phyloP scores from a whole-genome alignment of 2,329 filamentous ascomycete genomes.

The Nothophoma quercina region DNA sequence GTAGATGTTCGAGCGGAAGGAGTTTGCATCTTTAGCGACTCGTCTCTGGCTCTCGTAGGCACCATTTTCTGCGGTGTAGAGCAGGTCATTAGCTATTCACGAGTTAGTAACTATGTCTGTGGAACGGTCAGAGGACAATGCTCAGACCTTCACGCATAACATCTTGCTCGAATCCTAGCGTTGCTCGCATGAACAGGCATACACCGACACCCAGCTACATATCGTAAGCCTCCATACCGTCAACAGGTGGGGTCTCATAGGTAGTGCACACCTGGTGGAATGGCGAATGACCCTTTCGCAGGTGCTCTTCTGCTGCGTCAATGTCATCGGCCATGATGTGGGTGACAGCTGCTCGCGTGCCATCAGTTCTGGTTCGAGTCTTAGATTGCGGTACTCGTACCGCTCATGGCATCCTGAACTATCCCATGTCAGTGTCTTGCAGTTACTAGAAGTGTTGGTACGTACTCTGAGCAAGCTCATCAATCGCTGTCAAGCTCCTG shows the following conservation, averaged over 20 bases:
- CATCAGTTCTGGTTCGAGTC: slow-evolving; percentile 30
- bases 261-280: slow-evolving; percentile 72
- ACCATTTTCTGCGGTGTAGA: slow-evolving; percentile 77
- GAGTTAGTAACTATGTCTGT: no score
- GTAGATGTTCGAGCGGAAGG: slow-evolving; percentile 71
- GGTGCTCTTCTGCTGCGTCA: slow-evolving; percentile 76
- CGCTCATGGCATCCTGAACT: slow-evolving; percentile 59
- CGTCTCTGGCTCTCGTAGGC: slow-evolving; percentile 79
- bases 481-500: slow-evolving; percentile 64
- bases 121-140: no score
- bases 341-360: slow-evolving; percentile 61
- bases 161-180: slow-evolving; percentile 90
- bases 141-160: slow-evolving; percentile 76
- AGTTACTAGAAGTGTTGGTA: not conserved
- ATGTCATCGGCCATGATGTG: slow-evolving; percentile 91
- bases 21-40: slow-evolving; percentile 69
- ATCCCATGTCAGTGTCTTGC: slow-evolving; percentile 4
- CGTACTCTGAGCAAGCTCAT: slow-evolving; percentile 65
- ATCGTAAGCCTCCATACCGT: slow-evolving; percentile 26
- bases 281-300: slow-evolving; percentile 77
- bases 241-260: not conserved
- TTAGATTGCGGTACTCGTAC: slow-evolving; percentile 36
- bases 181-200: slow-evolving; percentile 82
- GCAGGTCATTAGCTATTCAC: slow-evolving; percentile 72
- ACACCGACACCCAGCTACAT: slow-evolving; percentile 77